Conservation (phyloP, 805 yeast species). For the Candida sithepensis region DNA sequence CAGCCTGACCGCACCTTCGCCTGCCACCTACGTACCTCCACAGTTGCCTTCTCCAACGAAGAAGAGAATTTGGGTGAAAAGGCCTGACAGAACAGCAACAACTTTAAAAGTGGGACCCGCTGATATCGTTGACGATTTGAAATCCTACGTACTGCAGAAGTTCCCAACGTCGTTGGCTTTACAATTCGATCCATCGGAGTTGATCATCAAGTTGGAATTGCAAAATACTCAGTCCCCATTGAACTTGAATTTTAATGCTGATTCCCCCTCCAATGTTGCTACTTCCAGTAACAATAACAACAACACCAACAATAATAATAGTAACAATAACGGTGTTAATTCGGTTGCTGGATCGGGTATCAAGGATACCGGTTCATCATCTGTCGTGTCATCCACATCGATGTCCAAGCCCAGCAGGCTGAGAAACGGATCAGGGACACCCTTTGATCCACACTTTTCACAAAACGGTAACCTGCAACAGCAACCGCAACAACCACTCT, state of each 20-base stretch:
- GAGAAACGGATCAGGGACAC: not conserved
- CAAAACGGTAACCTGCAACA: not conserved
- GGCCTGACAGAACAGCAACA: slow-evolving; percentile 58
- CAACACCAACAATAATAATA: not conserved
- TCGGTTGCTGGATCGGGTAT: too few species aligned
- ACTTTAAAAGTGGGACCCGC: slow-evolving; percentile 55
- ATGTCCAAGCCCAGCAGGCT: not conserved
- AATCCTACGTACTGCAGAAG: slow-evolving; percentile 56
- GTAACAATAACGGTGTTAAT: not conserved
- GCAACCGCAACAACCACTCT: not conserved
- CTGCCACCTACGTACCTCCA: slow-evolving; percentile 9
- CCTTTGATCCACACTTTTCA: slow-evolving; percentile 1
- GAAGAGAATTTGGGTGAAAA: slow-evolving; percentile 54
- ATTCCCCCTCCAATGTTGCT: not conserved
- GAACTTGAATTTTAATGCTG: not conserved
- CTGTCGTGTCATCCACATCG: not conserved
- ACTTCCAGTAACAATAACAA: not conserved
- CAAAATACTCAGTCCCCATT: slow-evolving; percentile 13
- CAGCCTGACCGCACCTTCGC: slow-evolving; percentile 15
- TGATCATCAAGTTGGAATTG: slow-evolving; percentile 35
- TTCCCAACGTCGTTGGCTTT: slow-evolving; percentile 65
- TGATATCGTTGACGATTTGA: slow-evolving; percentile 82
- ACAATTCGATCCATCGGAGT: slow-evolving; percentile 66
- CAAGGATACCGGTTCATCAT: too few species aligned
- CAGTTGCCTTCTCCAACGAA: slow-evolving; percentile 17